A percentile compares a stretch with the other conserved stretches of the same genome.
Conservation (phyloP, 305 asterid species). For the Fraxinus dipetala region DNA sequence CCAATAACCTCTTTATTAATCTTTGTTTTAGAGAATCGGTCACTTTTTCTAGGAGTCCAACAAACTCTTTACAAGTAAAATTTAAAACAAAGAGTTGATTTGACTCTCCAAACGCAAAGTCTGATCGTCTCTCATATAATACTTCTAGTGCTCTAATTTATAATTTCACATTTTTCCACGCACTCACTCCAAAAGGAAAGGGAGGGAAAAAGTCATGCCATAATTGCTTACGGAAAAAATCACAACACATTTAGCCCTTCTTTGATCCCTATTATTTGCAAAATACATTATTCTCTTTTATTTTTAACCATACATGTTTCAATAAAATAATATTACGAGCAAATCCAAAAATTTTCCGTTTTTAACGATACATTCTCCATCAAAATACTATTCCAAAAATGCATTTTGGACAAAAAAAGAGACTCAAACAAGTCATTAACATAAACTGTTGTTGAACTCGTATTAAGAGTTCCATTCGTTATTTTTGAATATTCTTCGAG, state of each 20-base stretch:
- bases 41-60: not conserved
- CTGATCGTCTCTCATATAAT: not conserved
- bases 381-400: not conserved
- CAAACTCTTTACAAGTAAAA: not conserved
- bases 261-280: no score
- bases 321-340: no score
- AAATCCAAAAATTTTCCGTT: not conserved
- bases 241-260: not conserved
- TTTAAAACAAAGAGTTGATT: not conserved
- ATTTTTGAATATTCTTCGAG: not conserved
- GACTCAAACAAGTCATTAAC: not conserved
- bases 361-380: not conserved
- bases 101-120: not conserved
- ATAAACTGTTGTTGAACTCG: not conserved
- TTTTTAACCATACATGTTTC: no score
- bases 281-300: no score
- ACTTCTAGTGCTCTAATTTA: not conserved
- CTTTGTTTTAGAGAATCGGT: not conserved
- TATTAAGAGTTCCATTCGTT: not conserved
- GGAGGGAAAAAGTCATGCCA: rapidly evolving
- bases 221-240: no score
- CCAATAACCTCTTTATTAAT: not conserved
- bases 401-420: not conserved
- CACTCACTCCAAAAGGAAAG: not conserved
- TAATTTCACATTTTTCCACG: not conserved